Conservation (phyloP, 2,329 filamentous ascomycete species). For the Aspergillus flavus region DNA sequence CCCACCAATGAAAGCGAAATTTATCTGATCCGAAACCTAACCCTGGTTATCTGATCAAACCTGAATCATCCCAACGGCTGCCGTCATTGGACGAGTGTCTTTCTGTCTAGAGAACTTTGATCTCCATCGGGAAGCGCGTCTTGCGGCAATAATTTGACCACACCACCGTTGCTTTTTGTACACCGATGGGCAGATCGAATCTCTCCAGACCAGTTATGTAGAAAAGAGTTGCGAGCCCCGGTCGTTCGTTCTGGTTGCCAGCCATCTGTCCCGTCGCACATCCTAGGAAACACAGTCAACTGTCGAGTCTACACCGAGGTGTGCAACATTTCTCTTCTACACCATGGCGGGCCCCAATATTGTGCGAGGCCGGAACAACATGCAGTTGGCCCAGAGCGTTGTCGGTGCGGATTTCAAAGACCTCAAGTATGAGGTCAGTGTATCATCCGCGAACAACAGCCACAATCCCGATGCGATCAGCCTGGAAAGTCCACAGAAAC, state of each 20-base stretch:
- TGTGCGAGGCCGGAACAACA: conserved; percentile 13
- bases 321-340: neutral
- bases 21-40: conserved; percentile 5
- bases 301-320: neutral
- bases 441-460: neutral
- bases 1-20: neutral
- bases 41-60: conserved; percentile 1
- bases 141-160: neutral
- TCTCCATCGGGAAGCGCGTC: conserved; percentile 3
- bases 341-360: conserved; percentile 9
- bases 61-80: neutral
- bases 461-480: conserved; percentile 7
- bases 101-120: neutral
- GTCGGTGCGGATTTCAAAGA: conserved; percentile 9
- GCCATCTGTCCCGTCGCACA: neutral
- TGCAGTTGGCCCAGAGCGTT: conserved; percentile 10
- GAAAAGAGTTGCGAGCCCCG: neutral
- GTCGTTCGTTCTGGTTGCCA: neutral
- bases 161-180: neutral
- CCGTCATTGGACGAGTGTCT: neutral
- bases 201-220: neutral
- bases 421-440: conserved; percentile 8
- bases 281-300: neutral
- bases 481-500: neutral
- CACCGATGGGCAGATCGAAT: neutral